Conservation (phyloP, 306 rosid genomes). For the Oemleria cerasiformis region DNA sequence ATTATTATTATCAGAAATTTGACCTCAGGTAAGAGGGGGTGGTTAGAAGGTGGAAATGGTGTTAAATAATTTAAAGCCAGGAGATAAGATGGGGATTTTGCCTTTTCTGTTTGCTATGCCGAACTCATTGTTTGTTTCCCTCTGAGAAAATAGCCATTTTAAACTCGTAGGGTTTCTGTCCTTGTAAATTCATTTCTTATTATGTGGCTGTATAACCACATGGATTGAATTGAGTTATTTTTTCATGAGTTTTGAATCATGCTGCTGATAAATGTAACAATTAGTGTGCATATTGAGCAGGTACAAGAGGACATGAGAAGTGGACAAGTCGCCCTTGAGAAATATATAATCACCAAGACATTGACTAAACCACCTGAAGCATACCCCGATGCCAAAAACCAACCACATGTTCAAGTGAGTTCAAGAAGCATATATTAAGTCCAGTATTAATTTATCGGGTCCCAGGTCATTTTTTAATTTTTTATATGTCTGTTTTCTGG, state of each 20-base stretch:
- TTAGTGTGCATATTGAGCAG: conserved; percentile 41
- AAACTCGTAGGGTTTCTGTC: background rate
- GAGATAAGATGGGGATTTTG: background rate
- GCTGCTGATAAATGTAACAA: conserved; percentile 9
- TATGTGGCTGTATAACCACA: conserved; percentile 1
- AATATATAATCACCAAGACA: conserved; percentile 88
- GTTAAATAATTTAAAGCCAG: background rate
- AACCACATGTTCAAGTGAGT: conserved; percentile 95
- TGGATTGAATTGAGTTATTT: background rate
- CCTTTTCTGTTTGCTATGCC: background rate
- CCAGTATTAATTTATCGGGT: background rate
- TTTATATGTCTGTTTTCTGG: conserved; percentile 16
- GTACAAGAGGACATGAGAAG: conserved; percentile 90
- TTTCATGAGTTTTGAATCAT: conserved; percentile 18
- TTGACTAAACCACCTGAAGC: conserved; percentile 93
- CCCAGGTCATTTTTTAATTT: background rate
- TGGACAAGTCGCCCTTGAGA: conserved; percentile 78
- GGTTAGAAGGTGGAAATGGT: too few species aligned
- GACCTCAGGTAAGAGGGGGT: too few species aligned
- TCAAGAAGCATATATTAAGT: background rate
- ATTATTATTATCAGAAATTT: too few species aligned
- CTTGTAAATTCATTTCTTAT: background rate
- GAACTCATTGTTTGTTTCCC: background rate
- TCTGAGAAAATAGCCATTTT: background rate
- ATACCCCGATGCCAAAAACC: conserved; percentile 95